Percentiles rank a stretch among this genome's conserved stretches.
Evolutionary conservation across 2,329 filamentous ascomycete species (phyloP).

Genomic region (Raffaelea arxii): DNA sequence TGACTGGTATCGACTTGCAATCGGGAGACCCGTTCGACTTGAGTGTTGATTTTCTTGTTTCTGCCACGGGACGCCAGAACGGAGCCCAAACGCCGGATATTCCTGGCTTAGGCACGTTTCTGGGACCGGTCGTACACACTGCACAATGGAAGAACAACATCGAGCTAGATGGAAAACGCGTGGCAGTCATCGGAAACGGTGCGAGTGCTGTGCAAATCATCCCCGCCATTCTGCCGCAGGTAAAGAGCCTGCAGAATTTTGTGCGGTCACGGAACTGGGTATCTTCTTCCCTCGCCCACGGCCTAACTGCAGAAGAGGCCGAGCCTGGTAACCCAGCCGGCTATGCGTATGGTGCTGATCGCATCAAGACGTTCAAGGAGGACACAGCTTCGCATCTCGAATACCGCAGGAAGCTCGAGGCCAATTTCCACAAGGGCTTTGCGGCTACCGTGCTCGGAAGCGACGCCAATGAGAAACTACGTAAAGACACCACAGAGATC

Average conservation of each 20-base stretch:
- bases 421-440: constrained; percentile 12
- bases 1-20: constrained; percentile 27
- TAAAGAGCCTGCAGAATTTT: constrained; percentile 13
- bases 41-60: constrained; percentile 12
- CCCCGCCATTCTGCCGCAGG: constrained; percentile 14
- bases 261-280: constrained; percentile 17
- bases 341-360: constrained; percentile 3
- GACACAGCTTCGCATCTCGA: constrained; percentile 1
- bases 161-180: constrained; percentile 13
- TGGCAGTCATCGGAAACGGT: constrained; percentile 20
- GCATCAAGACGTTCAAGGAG: background rate
- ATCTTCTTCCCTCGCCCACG: constrained; percentile 14
- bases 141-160: constrained; percentile 2
- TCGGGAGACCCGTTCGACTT: constrained; percentile 29
- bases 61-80: constrained; percentile 9
- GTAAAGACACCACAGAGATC: constrained; percentile 11
- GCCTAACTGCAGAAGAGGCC: constrained; percentile 7
- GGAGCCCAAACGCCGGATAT: constrained; percentile 7
- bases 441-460: constrained; percentile 14
- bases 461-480: constrained; percentile 13
- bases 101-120: constrained; percentile 7
- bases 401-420: constrained; percentile 8
- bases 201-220: constrained; percentile 20
- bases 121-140: constrained; percentile 10
- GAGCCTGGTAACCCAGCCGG: constrained; percentile 1